Evolutionary conservation across 2,329 filamentous ascomycete species (phyloP).

Genomic region (Fonsecaea nubica): DNA sequence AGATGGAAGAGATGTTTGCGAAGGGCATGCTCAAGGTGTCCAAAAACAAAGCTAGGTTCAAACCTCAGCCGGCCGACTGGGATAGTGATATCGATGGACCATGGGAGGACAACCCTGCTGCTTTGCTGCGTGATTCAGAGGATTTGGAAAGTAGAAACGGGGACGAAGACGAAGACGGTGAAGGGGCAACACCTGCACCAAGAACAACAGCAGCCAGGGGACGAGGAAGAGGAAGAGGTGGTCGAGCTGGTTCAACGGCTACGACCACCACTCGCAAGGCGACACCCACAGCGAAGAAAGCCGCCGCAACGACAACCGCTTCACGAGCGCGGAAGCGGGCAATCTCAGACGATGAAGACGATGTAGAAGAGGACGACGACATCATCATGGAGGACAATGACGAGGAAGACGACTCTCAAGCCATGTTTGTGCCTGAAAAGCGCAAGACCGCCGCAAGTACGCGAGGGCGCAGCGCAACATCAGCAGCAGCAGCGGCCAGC

Average conservation of each 20-base stretch:
- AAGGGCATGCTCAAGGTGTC: constrained; percentile 66
- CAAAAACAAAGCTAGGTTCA: constrained; percentile 64
- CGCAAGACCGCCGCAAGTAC: constrained; percentile 28
- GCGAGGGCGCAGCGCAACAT: constrained; percentile 11
- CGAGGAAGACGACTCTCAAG: constrained; percentile 43
- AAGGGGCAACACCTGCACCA: constrained; percentile 53
- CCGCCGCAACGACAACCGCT: constrained; percentile 40
- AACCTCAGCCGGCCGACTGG: constrained; percentile 80
- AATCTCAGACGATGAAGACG: constrained; percentile 45
- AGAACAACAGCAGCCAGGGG: constrained; percentile 56
- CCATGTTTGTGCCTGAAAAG: constrained; percentile 39
- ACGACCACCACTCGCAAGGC: constrained; percentile 47
- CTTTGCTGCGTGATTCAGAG: constrained; percentile 61
- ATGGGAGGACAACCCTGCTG: constrained; percentile 81
- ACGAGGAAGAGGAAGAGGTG: constrained; percentile 52
- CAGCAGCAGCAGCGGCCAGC: not conserved
- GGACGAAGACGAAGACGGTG: constrained; percentile 54
- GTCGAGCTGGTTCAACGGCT: constrained; percentile 50
- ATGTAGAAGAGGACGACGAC: constrained; percentile 45
- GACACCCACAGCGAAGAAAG: constrained; percentile 42
- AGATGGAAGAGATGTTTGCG: constrained; percentile 73
- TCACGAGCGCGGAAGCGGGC: constrained; percentile 43
- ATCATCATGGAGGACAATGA: constrained; percentile 51
- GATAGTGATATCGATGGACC: constrained; percentile 86
- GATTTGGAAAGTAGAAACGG: constrained; percentile 42